Base-by-base conservation (phyloP, 306 rosid species). In the Lathyrus sativus region DNA sequence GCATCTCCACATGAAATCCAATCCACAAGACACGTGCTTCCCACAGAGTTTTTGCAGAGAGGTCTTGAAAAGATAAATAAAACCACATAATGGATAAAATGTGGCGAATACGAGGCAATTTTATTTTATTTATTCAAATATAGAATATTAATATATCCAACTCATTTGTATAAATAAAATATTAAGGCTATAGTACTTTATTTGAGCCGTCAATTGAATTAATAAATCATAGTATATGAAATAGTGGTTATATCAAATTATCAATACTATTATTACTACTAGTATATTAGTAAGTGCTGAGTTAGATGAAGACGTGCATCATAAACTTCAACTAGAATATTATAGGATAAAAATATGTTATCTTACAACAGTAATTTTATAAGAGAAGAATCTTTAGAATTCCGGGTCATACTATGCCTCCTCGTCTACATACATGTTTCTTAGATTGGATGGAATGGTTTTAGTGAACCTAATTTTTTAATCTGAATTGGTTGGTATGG, bases 341-440 rank as follows among this genome's bases (percentile, higher is more conserved):
- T 7, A 45, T 29, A 63, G 14, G 48, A 18, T 58, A 56, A 73
- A 17, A 59, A 53, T 70, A 68, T 71, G 82, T 78, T 84, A 84
- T 89, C 87, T 56, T 38, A 62, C 15, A 75, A 53, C 62, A 67
- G 51, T 69, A 61, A 53, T 80, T 70, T 76, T 69, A 50, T 57
- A 33, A 58, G 83, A 45, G 87, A 79, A 51, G 87, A 79, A 87
- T 87, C 84, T 86, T 84, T 86, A 49, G 96, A 78, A 78, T 44
- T 75, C 69, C 56, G 67, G 85, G 82, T 87, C 91, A 80, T 78
- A 67, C 62, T 65, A 56, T 87, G 95, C 86, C 77, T 76, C 87
- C 89, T 88, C 54, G 37, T 60, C 66, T 64, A 63, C 84, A 70
- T 81, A 81, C 96, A 89, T 85, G 91, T 87, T 89, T 55, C 79